A percentile compares a stretch with the other conserved stretches of the same genome.
Evolutionary conservation across 331 rosid genomes (phyloP).

Genomic region (Spiraea crenata): DNA sequence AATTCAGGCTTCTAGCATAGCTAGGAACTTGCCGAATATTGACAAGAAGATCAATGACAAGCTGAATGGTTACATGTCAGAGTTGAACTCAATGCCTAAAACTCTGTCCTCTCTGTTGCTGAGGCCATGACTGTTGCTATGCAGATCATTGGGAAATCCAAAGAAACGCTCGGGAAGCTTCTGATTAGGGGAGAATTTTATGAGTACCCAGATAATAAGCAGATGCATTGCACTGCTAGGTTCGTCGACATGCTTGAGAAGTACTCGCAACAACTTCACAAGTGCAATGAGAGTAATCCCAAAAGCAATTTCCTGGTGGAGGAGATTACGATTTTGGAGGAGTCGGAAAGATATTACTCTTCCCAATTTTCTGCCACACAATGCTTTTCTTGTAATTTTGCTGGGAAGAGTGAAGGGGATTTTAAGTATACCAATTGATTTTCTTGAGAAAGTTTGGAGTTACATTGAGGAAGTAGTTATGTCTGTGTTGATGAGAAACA

Average conservation of each 20-base stretch:
- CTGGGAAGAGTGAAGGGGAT: slow-evolving; percentile 15
- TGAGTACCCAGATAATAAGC: slow-evolving; percentile 3
- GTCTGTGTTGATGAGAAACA: background rate
- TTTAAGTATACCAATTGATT: background rate
- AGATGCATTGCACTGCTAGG: no score
- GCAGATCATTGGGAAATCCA: background rate
- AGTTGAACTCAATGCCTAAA: slow-evolving; percentile 9
- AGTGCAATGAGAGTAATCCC: background rate
- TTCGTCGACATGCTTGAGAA: background rate
- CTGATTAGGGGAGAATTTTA: slow-evolving; percentile 16
- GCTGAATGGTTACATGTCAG: background rate
- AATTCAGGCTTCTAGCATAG: no score
- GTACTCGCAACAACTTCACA: slow-evolving; percentile 4
- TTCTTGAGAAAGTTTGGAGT: slow-evolving; percentile 18
- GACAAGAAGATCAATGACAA: slow-evolving; percentile 21
- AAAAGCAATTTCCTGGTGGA: slow-evolving; percentile 10
- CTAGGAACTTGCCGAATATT: slow-evolving; percentile 11
- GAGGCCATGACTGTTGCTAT: slow-evolving; percentile 17
- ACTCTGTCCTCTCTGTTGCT: background rate
- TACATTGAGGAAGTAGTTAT: slow-evolving; percentile 10
- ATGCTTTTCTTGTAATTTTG: slow-evolving; percentile 4
- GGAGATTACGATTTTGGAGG: slow-evolving; percentile 21
- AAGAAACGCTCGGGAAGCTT: slow-evolving; percentile 17
- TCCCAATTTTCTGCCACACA: slow-evolving; percentile 20
- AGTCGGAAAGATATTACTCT: background rate